Conservation (phyloP, 2,329 filamentous ascomycete genomes). For the Ceratocystis albifundus region DNA sequence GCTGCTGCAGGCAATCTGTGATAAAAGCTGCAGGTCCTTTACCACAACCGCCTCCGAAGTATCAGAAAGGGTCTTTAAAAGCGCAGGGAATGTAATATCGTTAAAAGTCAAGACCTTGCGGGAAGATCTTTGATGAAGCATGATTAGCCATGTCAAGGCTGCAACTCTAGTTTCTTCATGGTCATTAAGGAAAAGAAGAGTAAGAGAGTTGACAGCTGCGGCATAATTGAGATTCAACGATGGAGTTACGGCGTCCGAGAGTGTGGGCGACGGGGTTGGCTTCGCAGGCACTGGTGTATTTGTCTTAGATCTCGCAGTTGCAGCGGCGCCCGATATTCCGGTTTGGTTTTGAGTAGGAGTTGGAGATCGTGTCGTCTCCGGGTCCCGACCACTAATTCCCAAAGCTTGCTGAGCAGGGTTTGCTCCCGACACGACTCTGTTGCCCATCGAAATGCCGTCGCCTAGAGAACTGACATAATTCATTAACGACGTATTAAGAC, state of each 20-base stretch:
- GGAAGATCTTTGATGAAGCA: conserved; percentile 92
- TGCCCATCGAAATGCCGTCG: not conserved
- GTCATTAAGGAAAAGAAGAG: conserved; percentile 87
- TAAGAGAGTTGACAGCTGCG: conserved; percentile 84
- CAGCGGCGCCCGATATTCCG: not conserved
- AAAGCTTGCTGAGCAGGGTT: not conserved
- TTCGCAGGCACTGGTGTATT: conserved; percentile 6
- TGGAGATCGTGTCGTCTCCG: conserved; percentile 13
- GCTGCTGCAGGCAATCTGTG: conserved; percentile 90
- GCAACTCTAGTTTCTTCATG: conserved; percentile 92
- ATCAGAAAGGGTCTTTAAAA: conserved; percentile 92
- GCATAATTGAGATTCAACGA: conserved; percentile 75
- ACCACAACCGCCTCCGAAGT: conserved; percentile 92
- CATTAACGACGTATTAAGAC: conserved; percentile 84
- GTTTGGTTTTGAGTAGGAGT: conserved; percentile 17
- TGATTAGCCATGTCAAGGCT: conserved; percentile 89
- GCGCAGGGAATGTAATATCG: conserved; percentile 88
- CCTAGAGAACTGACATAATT: conserved; percentile 79
- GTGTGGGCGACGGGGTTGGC: conserved; percentile 27
- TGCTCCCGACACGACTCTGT: not conserved
- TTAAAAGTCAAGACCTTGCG: conserved; percentile 90
- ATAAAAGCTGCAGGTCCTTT: conserved; percentile 82
- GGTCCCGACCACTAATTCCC: not conserved
- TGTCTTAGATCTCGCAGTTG: not conserved
- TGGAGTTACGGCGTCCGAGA: not conserved